Evolutionary conservation across 2,329 filamentous ascomycete genomes (phyloP).

Genomic region (Xylariaceae sp.): DNA sequence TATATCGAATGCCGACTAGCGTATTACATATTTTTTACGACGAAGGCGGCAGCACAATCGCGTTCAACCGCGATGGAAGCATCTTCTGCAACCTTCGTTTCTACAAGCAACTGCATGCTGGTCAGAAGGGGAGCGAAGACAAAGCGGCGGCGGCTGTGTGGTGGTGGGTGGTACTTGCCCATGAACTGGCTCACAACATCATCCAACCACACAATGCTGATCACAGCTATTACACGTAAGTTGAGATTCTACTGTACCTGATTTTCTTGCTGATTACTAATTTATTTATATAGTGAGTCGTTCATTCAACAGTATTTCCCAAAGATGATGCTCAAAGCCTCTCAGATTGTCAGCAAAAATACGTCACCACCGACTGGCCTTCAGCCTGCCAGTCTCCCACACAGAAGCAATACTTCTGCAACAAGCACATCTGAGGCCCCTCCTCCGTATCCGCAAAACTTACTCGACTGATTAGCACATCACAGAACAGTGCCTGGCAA

Average conservation of each 20-base stretch:
- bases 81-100: constrained; percentile 93
- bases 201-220: constrained; percentile 72
- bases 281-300: constrained; percentile 52
- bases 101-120: constrained; percentile 73
- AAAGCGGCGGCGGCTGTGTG: constrained; percentile 70
- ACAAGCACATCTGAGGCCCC: constrained; percentile 6
- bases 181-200: constrained; percentile 93
- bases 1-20: constrained; percentile 67
- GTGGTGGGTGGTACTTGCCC: constrained; percentile 95
- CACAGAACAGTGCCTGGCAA: too few species aligned
- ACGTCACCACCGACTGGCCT: constrained; percentile 2
- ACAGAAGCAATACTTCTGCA: not conserved
- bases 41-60: constrained; percentile 73
- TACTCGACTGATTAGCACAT: constrained; percentile 5
- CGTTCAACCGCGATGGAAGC: constrained; percentile 83
- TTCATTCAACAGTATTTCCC: constrained; percentile 75
- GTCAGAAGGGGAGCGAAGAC: constrained; percentile 42
- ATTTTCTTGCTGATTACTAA: not conserved
- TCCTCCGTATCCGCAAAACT: constrained; percentile 17
- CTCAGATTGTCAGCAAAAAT: constrained; percentile 15
- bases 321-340: constrained; percentile 58
- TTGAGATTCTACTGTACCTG: constrained; percentile 9
- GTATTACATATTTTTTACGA: constrained; percentile 88
- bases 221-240: constrained; percentile 78
- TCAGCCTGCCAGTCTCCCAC: constrained; percentile 6